phyloP scores from a whole-genome alignment of 2,329 filamentous ascomycete species.

The Boeremia exigua region DNA sequence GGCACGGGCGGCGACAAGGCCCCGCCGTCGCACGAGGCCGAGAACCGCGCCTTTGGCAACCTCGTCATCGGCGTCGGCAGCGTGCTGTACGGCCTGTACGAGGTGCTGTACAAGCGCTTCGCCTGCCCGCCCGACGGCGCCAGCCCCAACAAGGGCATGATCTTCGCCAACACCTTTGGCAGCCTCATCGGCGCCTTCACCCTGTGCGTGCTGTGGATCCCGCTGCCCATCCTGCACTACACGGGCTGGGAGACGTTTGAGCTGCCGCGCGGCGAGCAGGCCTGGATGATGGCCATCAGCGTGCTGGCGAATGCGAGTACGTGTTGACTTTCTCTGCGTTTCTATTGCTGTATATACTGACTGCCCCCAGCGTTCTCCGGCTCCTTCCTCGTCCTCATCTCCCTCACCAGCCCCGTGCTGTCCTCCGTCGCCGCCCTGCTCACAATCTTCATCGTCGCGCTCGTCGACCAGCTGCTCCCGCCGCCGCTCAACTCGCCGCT shows the following conservation, averaged over 20 bases:
- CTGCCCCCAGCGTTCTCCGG: constrained; percentile 74
- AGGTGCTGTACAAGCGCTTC: constrained; percentile 92
- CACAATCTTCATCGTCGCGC: constrained; percentile 94
- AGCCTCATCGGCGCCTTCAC: constrained; percentile 88
- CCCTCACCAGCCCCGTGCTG: constrained; percentile 88
- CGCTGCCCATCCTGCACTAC: constrained; percentile 81
- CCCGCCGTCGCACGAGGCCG: constrained; percentile 59
- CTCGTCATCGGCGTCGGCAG: constrained; percentile 89
- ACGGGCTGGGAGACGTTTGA: constrained; percentile 82
- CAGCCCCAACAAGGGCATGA: constrained; percentile 83
- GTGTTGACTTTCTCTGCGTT: too few relatives aligned
- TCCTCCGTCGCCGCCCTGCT: constrained; percentile 90
- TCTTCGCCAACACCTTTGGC: constrained; percentile 94
- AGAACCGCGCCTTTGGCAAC: constrained; percentile 80
- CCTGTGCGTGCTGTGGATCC: constrained; percentile 86
- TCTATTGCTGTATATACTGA: not conserved
- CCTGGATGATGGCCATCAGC: constrained; percentile 78
- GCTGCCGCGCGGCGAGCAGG: constrained; percentile 77
- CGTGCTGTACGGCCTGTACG: constrained; percentile 94
- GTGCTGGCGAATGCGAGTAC: constrained; percentile 83
- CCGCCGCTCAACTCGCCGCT: constrained; percentile 71
- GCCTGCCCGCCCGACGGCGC: constrained; percentile 93
- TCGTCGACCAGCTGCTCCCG: constrained; percentile 87
- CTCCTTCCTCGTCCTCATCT: constrained; percentile 90
- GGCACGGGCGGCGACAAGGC: constrained; percentile 58